Evolutionary conservation across 192 early-diverging fungal genomes (phyloP), one percentile per base, ranked within the genome.

Genomic region (Phlyctochytrium bullatum): DNA sequence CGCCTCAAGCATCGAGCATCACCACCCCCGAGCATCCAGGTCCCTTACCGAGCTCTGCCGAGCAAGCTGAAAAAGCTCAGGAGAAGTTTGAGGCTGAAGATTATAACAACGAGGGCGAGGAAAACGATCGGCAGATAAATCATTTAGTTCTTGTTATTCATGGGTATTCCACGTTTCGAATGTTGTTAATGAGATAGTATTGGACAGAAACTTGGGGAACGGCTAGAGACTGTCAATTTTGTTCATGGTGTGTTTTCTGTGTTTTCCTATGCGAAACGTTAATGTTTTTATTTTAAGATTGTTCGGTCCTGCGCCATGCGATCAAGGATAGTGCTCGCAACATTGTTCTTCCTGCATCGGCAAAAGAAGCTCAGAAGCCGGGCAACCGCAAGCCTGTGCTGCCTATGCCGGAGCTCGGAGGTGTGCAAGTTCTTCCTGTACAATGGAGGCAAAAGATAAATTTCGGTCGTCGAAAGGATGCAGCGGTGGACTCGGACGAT

Each of bases 101-200:
- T 64, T 81, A 86, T 34, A 74, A 68, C 29, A 78, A 71, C 33
- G 81, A 76, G 0, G 69, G 69, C 6, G 86, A 88, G 53, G 79
- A 79, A 23, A 83, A 88, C 6, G 88, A 88, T 52, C 76, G 91
- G 30, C 77, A 76, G 12, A 88, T 94, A 57, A 80, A 91, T 65
- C 93, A 94, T 71, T 65, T 94, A 10, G 74, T 94, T 3, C 78
- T 94, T 60, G 91, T 90, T 10, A 86, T 94, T 72, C 93, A 94
- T 63, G 93, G 92, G 75, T 78, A 63, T 33, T 59, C 40, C 14
- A 62, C 30, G 40, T 47, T 20, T 47, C 16, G n/a, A 51, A 23
- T 52, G 63, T 30, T 17, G 16, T 20, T 51, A 1, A 14, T 2
- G 47, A 61, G 27, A 2, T 24, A 85, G 85, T 0, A 88, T 94